These are phyloP conservation scores for Cinchona pubescens DNA, from an alignment of 257 asterid species.

Conservation along the genomic window DNA sequence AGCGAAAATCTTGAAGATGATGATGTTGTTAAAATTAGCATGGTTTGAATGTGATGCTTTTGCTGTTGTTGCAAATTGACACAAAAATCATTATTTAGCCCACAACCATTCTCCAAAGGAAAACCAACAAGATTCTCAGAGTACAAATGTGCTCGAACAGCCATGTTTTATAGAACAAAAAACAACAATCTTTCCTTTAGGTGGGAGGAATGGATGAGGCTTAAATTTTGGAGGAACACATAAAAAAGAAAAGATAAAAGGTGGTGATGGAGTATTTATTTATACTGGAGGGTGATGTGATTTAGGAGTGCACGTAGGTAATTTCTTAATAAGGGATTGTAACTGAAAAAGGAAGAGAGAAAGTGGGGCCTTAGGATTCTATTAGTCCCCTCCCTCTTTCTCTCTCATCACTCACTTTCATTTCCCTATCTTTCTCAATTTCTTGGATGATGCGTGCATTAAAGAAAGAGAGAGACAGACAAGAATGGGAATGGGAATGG, in stretches of 20 bases:
- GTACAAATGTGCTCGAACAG: constrained; percentile 55
- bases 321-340: constrained; percentile 24
- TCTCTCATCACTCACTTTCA: background rate
- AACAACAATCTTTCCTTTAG: too few species aligned
- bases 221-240: constrained; percentile 16
- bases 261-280: constrained; percentile 3
- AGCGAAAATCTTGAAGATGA: constrained; percentile 13
- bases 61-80: constrained; percentile 26
- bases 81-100: constrained; percentile 31
- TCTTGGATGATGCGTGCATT: constrained; percentile 40
- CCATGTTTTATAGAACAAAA: constrained; percentile 48
- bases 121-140: constrained; percentile 44
- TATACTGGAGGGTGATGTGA: background rate
- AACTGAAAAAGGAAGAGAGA: constrained; percentile 31
- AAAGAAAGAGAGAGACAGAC: constrained; percentile 23
- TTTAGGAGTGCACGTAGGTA: background rate
- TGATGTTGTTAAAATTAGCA: too few species aligned
- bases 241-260: constrained; percentile 5
- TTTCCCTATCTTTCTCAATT: constrained; percentile 17
- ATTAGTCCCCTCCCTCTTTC: constrained; percentile 1
- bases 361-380: constrained; percentile 38
- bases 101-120: constrained; percentile 39
- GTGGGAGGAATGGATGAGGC: constrained; percentile 11
- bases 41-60: too few species aligned
- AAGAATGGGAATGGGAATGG: constrained; percentile 13